phyloP scores from a whole-genome alignment of 1,284 basidiomycete genomes.

The Fomes fomentarius region DNA sequence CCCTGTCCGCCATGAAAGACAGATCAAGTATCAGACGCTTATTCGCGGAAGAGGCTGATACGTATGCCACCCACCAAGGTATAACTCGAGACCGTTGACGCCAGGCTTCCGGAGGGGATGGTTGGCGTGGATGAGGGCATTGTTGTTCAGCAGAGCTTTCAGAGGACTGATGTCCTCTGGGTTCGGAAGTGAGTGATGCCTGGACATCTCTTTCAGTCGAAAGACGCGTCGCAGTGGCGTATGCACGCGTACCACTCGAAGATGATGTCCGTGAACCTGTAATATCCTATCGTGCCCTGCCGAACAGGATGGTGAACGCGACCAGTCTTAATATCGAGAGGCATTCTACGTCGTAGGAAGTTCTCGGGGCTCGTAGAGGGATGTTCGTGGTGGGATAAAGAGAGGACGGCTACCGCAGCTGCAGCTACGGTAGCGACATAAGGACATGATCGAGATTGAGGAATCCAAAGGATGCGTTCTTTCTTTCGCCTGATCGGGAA shows the following conservation, averaged over 20 bases:
- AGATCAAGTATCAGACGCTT: constrained; percentile 2
- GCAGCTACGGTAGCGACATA: constrained; percentile 1
- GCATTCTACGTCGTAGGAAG: not conserved
- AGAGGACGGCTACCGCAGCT: constrained; percentile 19
- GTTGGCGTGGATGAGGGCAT: constrained; percentile 65
- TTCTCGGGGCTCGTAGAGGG: not conserved
- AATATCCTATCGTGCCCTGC: constrained; percentile 55
- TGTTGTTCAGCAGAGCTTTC: constrained; percentile 69
- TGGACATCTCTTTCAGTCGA: constrained; percentile 23
- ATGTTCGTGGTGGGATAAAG: not conserved
- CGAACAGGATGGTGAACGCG: not conserved
- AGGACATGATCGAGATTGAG: not conserved
- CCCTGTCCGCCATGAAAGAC: constrained; percentile 35
- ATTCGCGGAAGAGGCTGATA: not conserved
- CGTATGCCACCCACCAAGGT: constrained; percentile 55
- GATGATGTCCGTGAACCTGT: constrained; percentile 79
- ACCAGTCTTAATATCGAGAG: not conserved
- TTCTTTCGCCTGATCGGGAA: constrained; percentile 9
- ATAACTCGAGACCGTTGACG: constrained; percentile 68
- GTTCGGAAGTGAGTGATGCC: constrained; percentile 49
- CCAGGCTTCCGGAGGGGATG: constrained; percentile 73
- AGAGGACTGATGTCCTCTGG: constrained; percentile 61
- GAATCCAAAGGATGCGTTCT: constrained; percentile 12
- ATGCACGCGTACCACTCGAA: constrained; percentile 59
- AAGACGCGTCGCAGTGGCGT: not conserved